phyloP scores from a whole-genome alignment of 345 rosid genomes.

The Corchorus olitorius region DNA sequence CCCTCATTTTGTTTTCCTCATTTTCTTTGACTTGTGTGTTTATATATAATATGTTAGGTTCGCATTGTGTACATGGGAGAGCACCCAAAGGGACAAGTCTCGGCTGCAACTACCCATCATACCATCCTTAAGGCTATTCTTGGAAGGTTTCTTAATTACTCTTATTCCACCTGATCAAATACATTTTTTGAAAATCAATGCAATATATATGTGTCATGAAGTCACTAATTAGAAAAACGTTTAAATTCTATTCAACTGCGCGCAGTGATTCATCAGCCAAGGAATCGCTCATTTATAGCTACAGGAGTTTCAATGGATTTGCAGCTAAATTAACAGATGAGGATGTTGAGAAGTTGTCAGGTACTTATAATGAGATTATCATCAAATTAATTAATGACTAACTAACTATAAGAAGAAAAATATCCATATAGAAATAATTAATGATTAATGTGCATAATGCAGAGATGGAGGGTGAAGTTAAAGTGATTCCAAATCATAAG shows the following conservation, averaged over 20 bases:
- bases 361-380: conserved; percentile 16
- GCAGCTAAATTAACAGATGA: conserved; percentile 44
- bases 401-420: no score
- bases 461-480: conserved; percentile 37
- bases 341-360: conserved; percentile 38
- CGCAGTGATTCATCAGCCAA: conserved; percentile 36
- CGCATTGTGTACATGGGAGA: conserved; percentile 9
- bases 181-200: not conserved
- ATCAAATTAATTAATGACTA: not conserved
- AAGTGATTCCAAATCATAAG: conserved; percentile 36
- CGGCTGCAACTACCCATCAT: not conserved
- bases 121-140: not conserved
- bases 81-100: not conserved
- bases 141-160: not conserved
- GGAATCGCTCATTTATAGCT: conserved; percentile 40
- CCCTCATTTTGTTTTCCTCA: not conserved
- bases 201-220: not conserved
- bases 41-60: not conserved
- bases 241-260: conserved; percentile 7
- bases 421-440: no score
- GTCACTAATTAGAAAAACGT: not conserved
- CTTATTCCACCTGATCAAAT: no score
- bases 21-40: no score
- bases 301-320: conserved; percentile 45
- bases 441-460: not conserved